Base-by-base conservation (phyloP, 169 alveolate species). In the Eimeria zaria region DNA sequence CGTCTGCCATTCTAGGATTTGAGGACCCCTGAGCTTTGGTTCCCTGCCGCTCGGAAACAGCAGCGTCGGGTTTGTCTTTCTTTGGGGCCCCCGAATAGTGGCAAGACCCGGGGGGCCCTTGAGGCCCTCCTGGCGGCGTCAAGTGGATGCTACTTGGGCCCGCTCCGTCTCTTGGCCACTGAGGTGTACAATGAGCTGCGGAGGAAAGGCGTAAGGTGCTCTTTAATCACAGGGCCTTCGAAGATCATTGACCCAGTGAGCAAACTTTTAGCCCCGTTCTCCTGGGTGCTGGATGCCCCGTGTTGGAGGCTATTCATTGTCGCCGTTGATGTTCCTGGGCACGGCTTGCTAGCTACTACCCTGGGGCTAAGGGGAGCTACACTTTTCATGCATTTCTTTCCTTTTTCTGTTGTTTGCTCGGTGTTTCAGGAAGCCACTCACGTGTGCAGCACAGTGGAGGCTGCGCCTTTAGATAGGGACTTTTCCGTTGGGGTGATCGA, bases 1-100 rank as follows among this genome's bases (percentile, higher is more conserved):
- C 58, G 24, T 41, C 30, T 24, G 84, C 71, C 58, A 58, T 12
- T 62, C 33, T 39, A 91, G 96, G 96, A 92, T 30, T 93, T 92
- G 60, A 73, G 89, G 44, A 36, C 53, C 36, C 96, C 96, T 3
- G 84, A 87, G 41, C 46, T 44, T 36, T 81, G 87, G 78, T 92
- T 46, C n/a, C 93, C 96, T 30, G 48, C 44, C 22, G 96, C 93
- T 9, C 95, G 97, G 51, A 95, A 94, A n/a, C 83, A 89, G 91
- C 30, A 89, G 41, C 97, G 99, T 74, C 95, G 97, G 53, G 95
- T 99, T 62, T 51, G 88, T 80, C 97, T 97, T 78, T 99, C 98
- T 90, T 85, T 97, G 83, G 99, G 99, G 11, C 99, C 99, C n/a
- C 99, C 99, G 6, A 99, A 99, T 93, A 97, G 99, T 81, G 99